Base-by-base conservation (phyloP, 192 early-diverging fungal species). In the Obelidium mucronatum region DNA sequence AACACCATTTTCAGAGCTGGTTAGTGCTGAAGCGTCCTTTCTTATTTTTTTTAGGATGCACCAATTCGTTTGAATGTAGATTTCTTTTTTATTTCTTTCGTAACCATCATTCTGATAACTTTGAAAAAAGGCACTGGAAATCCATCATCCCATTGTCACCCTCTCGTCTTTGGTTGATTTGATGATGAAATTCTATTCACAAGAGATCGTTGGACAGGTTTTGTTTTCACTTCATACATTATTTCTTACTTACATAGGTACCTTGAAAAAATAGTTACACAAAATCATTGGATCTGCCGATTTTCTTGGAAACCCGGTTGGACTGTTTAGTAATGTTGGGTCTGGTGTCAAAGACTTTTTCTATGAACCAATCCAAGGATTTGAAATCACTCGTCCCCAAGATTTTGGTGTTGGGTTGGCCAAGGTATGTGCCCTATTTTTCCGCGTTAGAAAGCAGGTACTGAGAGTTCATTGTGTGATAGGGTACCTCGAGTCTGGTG, bases 351-450 rank as follows among this genome's bases (percentile, higher is more conserved):
- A 88, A 2, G 98, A 98, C 76, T 91, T 98, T 53, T 99, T 99
- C 80, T 99, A 98, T 82, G 96, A 99, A 78, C 97, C 97, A 0
- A 92, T 95, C 76, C 94, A 97, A 86, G 97, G 97, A 3, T 93
- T 97, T 66, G 91, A 96, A 42, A 95, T 98, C 88, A 96, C 94
- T 64, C 88, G 93, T 8, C 95, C 97, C 8, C 94, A 98, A 75
- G 97, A 97, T 74, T 90, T 98, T 73, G 95, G 95, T 28, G 87
- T 96, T 69, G 96, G 96, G 3, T 78, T 99, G 4, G 96, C 94
- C 0, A 92, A 94, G 65, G 95, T 89, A 89, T 73, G 69, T n/a
- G 44, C 28, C 11, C 31, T 40, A 26, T 60, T 8, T 48, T 40
- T 35, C 8, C 28, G 28, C 8, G 58, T 60, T 60, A 24, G 24